phyloP scores from a whole-genome alignment of 306 rosid species.

The Cucurbita moschata region DNA sequence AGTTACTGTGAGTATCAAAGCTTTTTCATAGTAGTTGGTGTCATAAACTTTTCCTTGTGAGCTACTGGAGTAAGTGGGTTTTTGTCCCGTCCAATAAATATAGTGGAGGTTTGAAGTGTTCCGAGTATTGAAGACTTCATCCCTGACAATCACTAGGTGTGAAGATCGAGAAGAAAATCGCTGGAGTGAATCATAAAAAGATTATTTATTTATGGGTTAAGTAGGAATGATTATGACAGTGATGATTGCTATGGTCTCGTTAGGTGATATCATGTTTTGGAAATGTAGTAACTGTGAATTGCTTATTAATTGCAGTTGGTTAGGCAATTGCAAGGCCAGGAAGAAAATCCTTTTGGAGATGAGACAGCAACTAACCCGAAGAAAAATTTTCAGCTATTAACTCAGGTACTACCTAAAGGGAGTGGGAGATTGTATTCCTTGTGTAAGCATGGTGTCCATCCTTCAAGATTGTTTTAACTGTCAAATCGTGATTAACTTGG shows the following conservation, averaged over 20 bases:
- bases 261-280: not conserved
- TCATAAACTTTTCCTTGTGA: not conserved
- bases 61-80: not conserved
- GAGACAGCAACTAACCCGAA: slow-evolving; percentile 65
- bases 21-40: not conserved
- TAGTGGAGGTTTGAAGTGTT: not conserved
- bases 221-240: not conserved
- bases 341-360: slow-evolving; percentile 84
- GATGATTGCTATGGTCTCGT: not conserved
- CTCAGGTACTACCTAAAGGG: slow-evolving; percentile 47
- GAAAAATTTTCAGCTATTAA: slow-evolving; percentile 87
- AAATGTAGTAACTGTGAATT: slow-evolving; percentile 1
- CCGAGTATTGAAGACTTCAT: not conserved
- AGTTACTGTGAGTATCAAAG: not conserved
- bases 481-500: not conserved
- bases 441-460: not conserved
- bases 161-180: not conserved
- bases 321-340: slow-evolving; percentile 88
- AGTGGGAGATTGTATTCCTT: not conserved
- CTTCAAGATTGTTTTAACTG: not conserved
- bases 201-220: not conserved
- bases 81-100: not conserved
- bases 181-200: not conserved
- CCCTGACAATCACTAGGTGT: not conserved
- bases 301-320: slow-evolving; percentile 53